Conservation (phyloP, 2,329 filamentous ascomycete genomes). For the Macrophomina pseudophaseolina region DNA sequence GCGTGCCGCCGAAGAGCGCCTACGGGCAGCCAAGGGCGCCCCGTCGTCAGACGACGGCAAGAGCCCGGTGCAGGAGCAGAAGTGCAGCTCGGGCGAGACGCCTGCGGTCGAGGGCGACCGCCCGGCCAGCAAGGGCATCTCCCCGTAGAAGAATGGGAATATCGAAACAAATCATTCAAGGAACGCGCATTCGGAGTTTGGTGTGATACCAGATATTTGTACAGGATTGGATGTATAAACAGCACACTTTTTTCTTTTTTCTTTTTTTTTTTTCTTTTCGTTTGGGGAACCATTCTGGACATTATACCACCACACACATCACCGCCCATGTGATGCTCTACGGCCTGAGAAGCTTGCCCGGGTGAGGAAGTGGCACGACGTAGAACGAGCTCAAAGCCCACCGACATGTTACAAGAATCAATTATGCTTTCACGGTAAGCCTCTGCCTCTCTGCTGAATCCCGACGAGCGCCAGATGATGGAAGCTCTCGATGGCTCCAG, state of each 20-base stretch:
- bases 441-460: background rate
- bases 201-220: constrained; percentile 26
- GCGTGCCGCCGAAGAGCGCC: constrained; percentile 80
- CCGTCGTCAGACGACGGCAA: constrained; percentile 32
- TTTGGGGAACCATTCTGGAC: constrained; percentile 18
- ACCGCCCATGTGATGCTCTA: constrained; percentile 6
- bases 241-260: constrained; percentile 15
- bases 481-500: background rate
- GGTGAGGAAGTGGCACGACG: background rate
- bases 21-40: constrained; percentile 51
- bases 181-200: constrained; percentile 19
- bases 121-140: constrained; percentile 24
- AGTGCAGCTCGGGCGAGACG: background rate
- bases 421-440: constrained; percentile 17
- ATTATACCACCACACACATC: constrained; percentile 13
- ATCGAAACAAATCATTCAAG: constrained; percentile 15
- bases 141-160: constrained; percentile 1
- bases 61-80: constrained; percentile 4
- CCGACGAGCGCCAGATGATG: background rate
- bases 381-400: background rate
- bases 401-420: constrained; percentile 14
- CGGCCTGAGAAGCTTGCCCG: constrained; percentile 4
- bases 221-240: constrained; percentile 26
- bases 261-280: background rate
- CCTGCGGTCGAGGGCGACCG: constrained; percentile 2